Evolutionary conservation across 2,329 filamentous ascomycete genomes (phyloP), one percentile per base, ranked within the genome.

Genomic region (Fusarium pseudocircinatum): DNA sequence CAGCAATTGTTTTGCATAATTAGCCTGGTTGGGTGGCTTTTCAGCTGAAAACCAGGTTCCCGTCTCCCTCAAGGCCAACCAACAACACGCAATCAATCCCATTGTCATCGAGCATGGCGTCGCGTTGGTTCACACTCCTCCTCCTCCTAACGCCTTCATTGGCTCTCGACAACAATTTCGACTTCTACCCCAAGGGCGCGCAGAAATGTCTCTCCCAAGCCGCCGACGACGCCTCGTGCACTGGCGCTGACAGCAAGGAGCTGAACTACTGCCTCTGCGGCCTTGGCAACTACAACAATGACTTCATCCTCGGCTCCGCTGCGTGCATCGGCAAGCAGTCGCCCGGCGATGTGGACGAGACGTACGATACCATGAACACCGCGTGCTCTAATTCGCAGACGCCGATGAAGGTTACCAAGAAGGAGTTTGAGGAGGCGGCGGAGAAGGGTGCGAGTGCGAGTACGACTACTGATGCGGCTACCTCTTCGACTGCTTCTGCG

Each of bases 201-300:
- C 75, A 85, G 63, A 12, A 75, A 13, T 89, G 87, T 65, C 79
- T 89, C 3, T 78, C 82, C 70, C 53, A 80, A 22, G 81, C 86
- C 9, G 82, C 85, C 36, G 75, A 80, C 52, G 37, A 66, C 26
- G 84, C 83, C 22, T 73, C 78, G 9, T 89, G 87, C 78, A 78
- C 79, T 10, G 84, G 84, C 24, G 75, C 76, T 26, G 83, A 82
- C 1, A 80, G 82, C 6, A 49, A 74, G 0, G 78, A 82, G 36
- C 80, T 88, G 69, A 89, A 89, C 72, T 59, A 76, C 5, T 89
- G 87, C 60, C 81, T 89, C 4, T 89, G 87, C 75, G 77, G 78
- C 14, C 36, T 71, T 24, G 70, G 70, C 16, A 73, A 57, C 69
- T 87, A 89, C 63, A 79, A 81, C 37, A 84, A 84, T 61, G 80